Conservation (phyloP, 1,284 basidiomycete species). For the Cryptococcus sp. region DNA sequence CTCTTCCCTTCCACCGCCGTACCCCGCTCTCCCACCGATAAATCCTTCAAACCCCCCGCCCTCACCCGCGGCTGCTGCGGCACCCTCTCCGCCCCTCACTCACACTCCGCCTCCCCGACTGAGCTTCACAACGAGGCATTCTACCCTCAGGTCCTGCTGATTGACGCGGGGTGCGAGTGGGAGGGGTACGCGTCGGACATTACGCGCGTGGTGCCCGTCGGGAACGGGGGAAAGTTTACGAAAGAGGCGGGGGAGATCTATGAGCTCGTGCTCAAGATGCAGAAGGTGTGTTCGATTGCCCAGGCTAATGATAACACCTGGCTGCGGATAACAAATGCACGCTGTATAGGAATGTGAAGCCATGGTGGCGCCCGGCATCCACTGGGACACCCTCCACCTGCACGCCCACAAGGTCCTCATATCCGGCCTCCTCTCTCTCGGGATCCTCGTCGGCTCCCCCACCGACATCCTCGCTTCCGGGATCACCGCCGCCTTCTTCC, state of each 20-base stretch:
- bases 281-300: slow-evolving; percentile 57
- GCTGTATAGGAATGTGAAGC: slow-evolving; percentile 62
- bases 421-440: slow-evolving; percentile 72
- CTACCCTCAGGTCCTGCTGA: slow-evolving; percentile 74
- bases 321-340: neutral
- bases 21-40: slow-evolving; percentile 35
- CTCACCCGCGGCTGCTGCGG: slow-evolving; percentile 46
- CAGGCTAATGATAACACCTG: neutral
- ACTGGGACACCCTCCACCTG: slow-evolving; percentile 82
- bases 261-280: slow-evolving; percentile 81
- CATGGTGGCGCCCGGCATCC: slow-evolving; percentile 64
- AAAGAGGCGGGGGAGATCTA: slow-evolving; percentile 74
- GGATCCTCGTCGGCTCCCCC: slow-evolving; percentile 67
- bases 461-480: slow-evolving; percentile 71
- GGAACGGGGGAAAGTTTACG: slow-evolving; percentile 83
- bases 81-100: slow-evolving; percentile 27
- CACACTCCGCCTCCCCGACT: slow-evolving; percentile 20
- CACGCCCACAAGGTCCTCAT: slow-evolving; percentile 74
- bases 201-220: slow-evolving; percentile 55
- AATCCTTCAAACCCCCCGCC: slow-evolving; percentile 31
- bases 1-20: slow-evolving; percentile 43
- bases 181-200: slow-evolving; percentile 54
- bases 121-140: slow-evolving; percentile 33
- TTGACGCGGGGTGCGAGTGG: slow-evolving; percentile 90
- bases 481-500: slow-evolving; percentile 78